These are phyloP conservation scores for Pleurotus eryngii DNA, from an alignment of 768 basidiomycete genomes.

Conservation along the genomic window DNA sequence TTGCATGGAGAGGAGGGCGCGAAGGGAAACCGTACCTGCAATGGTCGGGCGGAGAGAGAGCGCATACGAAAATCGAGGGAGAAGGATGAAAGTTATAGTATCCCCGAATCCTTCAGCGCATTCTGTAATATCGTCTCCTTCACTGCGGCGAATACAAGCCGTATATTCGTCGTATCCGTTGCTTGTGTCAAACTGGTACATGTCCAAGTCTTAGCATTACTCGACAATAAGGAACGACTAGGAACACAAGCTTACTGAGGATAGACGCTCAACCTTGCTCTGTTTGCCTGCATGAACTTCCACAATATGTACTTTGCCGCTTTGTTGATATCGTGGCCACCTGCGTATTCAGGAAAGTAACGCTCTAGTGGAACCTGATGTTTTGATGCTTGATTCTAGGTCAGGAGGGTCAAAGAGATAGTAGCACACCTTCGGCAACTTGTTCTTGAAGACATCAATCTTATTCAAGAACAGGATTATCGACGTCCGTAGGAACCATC, in stretches of 20 bases:
- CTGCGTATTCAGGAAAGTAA: conserved; percentile 87
- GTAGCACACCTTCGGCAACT: conserved; percentile 56
- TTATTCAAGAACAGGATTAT: conserved; percentile 93
- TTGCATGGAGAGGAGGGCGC: too few relatives aligned
- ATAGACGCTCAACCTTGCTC: conserved; percentile 81
- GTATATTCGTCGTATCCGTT: conserved; percentile 80
- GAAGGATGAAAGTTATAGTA: conserved; percentile 39
- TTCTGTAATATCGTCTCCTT: conserved; percentile 87
- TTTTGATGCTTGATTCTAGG: not conserved
- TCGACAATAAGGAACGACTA: not conserved
- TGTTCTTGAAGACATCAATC: conserved; percentile 90
- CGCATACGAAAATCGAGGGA: too few relatives aligned
- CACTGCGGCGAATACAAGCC: conserved; percentile 75
- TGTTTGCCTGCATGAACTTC: conserved; percentile 91
- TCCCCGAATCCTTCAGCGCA: conserved; percentile 76
- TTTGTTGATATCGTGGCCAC: conserved; percentile 88
- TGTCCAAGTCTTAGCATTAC: not conserved
- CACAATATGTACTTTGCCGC: conserved; percentile 93
- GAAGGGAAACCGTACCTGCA: too few relatives aligned
- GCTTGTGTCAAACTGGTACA: conserved; percentile 69
- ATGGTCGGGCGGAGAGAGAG: too few relatives aligned
- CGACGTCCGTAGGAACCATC: conserved; percentile 89
- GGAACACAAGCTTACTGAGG: conserved; percentile 65
- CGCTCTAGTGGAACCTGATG: conserved; percentile 65
- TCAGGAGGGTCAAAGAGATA: not conserved